Evolutionary conservation across 371 early-diverging fungal genomes (phyloP), one percentile per base, ranked within the genome.

Genomic region (Circinella umbellata): DNA sequence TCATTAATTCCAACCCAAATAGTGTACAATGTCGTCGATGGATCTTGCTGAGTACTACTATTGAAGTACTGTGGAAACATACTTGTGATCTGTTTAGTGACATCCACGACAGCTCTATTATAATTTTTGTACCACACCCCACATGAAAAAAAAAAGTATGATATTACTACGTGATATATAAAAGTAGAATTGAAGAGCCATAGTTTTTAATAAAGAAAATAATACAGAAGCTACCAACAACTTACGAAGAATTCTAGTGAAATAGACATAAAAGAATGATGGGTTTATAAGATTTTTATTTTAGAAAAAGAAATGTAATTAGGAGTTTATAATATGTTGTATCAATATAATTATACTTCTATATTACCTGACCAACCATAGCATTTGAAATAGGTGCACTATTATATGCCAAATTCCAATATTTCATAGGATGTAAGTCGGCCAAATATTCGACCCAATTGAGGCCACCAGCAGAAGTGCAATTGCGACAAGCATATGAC

Each of bases 1-100:
- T 81, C 81, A 63, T 81, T 81, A 37, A 81, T 81, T 7, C 81
- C 81, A 5, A 81, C 76, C 79, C 79, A 81, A 36, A 81, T 61
- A 4, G 73, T 73, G 35, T 66, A 72, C 8, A 81, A 59, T 1
- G 79, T 78, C 4, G 70, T 65, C 15, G 36, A 63, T 46, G 69
- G 61, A 36, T 55, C 59, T 36, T 53, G 20, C 49, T 69, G 34
- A 65, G 67, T 60, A 53, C 47, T 73, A 64, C 70, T 63, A 72
- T 27, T 27, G 27, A 59, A 75, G 17, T 70, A 62, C 18, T 61
- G 15, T 11, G 73, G 75, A 46, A 73, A 79, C 18, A 81, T 35
- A 10, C 70, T 64, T n/a, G 64, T 73, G 38, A 81, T 62, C 64
- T 81, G 81, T 27, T 61, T 71, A 7, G 71, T 71, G 36, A 81